Evolutionary conservation across 2,329 filamentous ascomycete species (phyloP).

Genomic region (Beauveria sp.): DNA sequence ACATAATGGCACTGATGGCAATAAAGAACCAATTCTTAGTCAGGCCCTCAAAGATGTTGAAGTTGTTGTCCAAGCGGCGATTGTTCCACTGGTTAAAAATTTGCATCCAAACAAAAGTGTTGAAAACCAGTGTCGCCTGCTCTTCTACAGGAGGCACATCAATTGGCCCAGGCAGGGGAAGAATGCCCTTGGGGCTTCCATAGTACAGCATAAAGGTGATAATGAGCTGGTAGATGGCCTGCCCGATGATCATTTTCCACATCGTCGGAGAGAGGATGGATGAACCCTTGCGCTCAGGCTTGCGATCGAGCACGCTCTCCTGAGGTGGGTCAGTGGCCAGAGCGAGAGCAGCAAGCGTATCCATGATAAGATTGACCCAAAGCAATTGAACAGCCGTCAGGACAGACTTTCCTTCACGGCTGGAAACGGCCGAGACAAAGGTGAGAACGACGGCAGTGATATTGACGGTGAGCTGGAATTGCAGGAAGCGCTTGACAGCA

Average conservation of each 20-base stretch:
- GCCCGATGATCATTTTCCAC: slow-evolving; percentile 99
- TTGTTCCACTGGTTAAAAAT: slow-evolving; percentile 99
- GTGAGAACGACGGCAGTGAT: slow-evolving; percentile 82
- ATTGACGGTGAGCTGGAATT: slow-evolving; percentile 81
- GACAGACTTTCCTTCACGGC: slow-evolving; percentile 60
- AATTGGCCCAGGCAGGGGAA: slow-evolving; percentile 40
- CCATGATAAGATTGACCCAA: slow-evolving; percentile 97
- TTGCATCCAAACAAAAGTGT: slow-evolving; percentile 99
- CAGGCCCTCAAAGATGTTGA: slow-evolving; percentile 92
- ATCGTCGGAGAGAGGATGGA: slow-evolving; percentile 77
- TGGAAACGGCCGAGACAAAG: slow-evolving; percentile 79
- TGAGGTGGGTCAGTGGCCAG: slow-evolving; percentile 87
- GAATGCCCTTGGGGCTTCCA: slow-evolving; percentile 40
- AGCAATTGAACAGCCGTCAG: slow-evolving; percentile 84
- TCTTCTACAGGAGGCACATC: slow-evolving; percentile 32
- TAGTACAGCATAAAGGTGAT: slow-evolving; percentile 78
- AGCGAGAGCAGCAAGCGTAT: slow-evolving; percentile 83
- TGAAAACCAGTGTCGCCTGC: slow-evolving; percentile 82
- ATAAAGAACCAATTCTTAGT: slow-evolving; percentile 83
- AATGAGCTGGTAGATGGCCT: slow-evolving; percentile 81
- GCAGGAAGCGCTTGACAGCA: slow-evolving; percentile 68
- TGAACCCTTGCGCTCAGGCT: slow-evolving; percentile 51
- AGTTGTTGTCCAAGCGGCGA: slow-evolving; percentile 84
- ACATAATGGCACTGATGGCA: slow-evolving; percentile 76
- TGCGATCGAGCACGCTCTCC: slow-evolving; percentile 70